Base-by-base conservation (phyloP, 2,329 filamentous ascomycete species). In the Cladobotryum protrusum region DNA sequence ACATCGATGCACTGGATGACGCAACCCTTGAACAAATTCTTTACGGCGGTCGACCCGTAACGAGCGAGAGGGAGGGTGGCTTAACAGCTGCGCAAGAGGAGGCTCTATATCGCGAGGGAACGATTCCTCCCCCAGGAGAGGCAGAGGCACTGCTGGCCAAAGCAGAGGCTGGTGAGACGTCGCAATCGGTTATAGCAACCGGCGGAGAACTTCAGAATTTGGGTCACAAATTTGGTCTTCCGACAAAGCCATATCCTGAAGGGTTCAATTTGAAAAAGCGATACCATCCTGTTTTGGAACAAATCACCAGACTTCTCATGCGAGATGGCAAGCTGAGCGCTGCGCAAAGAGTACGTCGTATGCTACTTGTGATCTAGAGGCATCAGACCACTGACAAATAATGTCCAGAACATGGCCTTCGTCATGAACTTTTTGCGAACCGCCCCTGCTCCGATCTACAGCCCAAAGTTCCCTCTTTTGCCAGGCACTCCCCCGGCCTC, bases 301-400 rank as follows among this genome's bases (percentile, higher is more conserved):
- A 96, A 72, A 77, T 97, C 60, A 96, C 90, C 15, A 91, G 90
- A 65, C 76, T 96, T 59, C 71, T 99, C 56, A 99, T 97, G 92
- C 76, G 77, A 60, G 81, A 97, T 69, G 93, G 93, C 59, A 95
- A 96, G 75, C 81, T 95, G 66, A 86, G 86, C 63, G 79, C 81
- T 67, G 93, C 93, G n/a, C 89, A 99, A 69, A 83, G 84, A 73
- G 90, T 95, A 77, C 52, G 81, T 65, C 17, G 7, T 19, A 12
- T 15, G 34, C 33, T 13, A 8, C 14, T 36, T 32, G 15, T 18
- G 11, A 32, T 4, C 6, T 34, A 14, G 3, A 15, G 18, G 3
- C 14, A 17, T 14, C 12, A 14, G 34, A 24, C 29, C 14, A 42
- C 55, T 61, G 46, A 61, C 52, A 40, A 49, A 29, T 14, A 19